A percentile compares a stretch with the other conserved stretches of the same genome.
Evolutionary conservation across 1,139 yeast species (phyloP).

Genomic region (Debaryomyces subglobosus): DNA sequence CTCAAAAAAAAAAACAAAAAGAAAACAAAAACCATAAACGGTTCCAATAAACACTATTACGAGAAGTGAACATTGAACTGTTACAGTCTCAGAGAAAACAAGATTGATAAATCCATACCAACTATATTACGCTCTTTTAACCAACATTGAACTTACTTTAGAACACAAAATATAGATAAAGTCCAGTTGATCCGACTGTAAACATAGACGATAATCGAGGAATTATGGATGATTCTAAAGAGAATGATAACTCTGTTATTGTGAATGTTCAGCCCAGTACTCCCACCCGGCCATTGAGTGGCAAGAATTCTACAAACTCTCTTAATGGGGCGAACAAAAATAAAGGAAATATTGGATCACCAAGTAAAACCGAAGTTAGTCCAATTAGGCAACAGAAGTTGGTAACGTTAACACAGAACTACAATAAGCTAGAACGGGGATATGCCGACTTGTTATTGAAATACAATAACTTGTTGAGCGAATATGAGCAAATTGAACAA

Average conservation of each 20-base stretch:
- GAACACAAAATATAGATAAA: neutral
- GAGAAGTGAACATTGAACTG: neutral
- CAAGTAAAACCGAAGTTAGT: constrained; percentile 9
- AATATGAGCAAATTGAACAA: constrained; percentile 26
- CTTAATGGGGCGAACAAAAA: constrained; percentile 9
- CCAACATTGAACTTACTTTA: neutral
- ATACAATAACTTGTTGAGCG: constrained; percentile 22
- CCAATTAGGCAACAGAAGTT: constrained; percentile 13
- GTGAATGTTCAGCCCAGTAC: constrained; percentile 8
- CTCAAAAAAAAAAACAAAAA: constrained; percentile 9
- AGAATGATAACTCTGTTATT: constrained; percentile 11
- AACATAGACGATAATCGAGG: neutral
- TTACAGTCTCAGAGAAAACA: neutral
- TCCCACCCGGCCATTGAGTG: constrained; percentile 11
- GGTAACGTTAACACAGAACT: constrained; percentile 16
- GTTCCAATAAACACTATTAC: constrained; percentile 1
- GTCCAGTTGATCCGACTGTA: neutral
- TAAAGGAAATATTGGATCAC: constrained; percentile 6
- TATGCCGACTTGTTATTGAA: constrained; percentile 32
- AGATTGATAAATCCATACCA: neutral
- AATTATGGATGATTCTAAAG: constrained; percentile 15
- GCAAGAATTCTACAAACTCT: constrained; percentile 14
- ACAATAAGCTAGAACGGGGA: constrained; percentile 25
- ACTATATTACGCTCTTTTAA: constrained; percentile 8
- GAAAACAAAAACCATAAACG: neutral